Conservation (phyloP, 2,329 filamentous ascomycete genomes). For the Pseudogymnoascus sp. region DNA sequence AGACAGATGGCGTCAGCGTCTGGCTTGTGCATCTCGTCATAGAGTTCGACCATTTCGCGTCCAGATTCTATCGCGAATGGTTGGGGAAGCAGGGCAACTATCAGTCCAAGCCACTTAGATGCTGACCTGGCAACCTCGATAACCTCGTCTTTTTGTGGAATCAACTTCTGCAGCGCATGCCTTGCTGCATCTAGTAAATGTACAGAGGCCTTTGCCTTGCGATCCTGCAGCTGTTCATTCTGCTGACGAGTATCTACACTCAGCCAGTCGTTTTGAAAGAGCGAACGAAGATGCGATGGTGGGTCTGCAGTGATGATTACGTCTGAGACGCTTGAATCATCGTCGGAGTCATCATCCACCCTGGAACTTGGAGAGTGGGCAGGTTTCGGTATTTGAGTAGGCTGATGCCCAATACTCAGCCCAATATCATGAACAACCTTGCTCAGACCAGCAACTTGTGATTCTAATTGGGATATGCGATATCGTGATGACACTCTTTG, state of each 20-base stretch:
- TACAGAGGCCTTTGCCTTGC: conserved; percentile 20
- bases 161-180: conserved; percentile 17
- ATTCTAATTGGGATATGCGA: conserved; percentile 21
- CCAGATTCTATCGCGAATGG: conserved; percentile 17
- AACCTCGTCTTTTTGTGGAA: conserved; percentile 25
- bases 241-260: conserved; percentile 19
- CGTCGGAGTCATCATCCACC: conserved; percentile 16
- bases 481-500: conserved; percentile 19
- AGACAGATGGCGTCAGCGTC: conserved; percentile 24
- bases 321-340: conserved; percentile 13
- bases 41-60: conserved; percentile 23
- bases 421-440: conserved; percentile 18
- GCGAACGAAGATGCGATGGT: conserved; percentile 26
- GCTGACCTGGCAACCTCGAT: conserved; percentile 20
- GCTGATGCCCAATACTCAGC: conserved; percentile 13
- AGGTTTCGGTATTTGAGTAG: conserved; percentile 8
- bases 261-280: conserved; percentile 29
- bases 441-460: conserved; percentile 19
- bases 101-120: conserved; percentile 25
- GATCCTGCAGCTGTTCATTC: conserved; percentile 34
- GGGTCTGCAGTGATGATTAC: conserved; percentile 17
- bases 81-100: conserved; percentile 23
- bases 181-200: conserved; percentile 15
- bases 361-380: conserved; percentile 1
- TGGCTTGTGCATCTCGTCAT: conserved; percentile 22